Conservation (phyloP, 805 yeast genomes). For the Wickerhamiella domercqiae region DNA sequence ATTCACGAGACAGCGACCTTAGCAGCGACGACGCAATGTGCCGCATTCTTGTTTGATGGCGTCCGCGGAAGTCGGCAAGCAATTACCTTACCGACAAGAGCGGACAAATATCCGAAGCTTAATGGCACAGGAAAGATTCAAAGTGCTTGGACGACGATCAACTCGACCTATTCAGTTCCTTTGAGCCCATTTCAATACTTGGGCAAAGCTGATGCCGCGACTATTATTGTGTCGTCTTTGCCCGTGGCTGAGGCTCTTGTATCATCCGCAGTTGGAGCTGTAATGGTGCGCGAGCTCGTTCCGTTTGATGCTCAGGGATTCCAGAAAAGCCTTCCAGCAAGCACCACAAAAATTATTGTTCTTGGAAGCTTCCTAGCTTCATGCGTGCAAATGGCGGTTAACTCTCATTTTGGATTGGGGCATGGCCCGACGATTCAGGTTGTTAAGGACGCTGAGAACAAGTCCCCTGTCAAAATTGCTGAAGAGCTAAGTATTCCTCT, state of each 20-base stretch:
- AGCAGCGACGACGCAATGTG: constrained; percentile 44
- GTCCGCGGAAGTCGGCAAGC: constrained; percentile 42
- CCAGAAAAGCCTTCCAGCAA: constrained; percentile 38
- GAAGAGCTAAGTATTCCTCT: constrained; percentile 31
- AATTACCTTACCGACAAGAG: constrained; percentile 1
- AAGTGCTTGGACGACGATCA: constrained; percentile 31
- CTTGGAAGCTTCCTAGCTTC: constrained; percentile 44
- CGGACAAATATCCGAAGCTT: not conserved
- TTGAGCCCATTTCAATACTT: constrained; percentile 53
- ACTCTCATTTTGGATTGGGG: constrained; percentile 15
- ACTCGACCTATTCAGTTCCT: constrained; percentile 36
- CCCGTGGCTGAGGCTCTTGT: constrained; percentile 34
- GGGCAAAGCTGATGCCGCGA: constrained; percentile 47
- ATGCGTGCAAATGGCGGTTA: constrained; percentile 39
- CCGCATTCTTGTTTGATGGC: constrained; percentile 71
- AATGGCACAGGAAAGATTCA: constrained; percentile 2
- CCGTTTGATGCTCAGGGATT: constrained; percentile 62
- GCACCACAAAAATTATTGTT: constrained; percentile 48
- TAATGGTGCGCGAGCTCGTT: constrained; percentile 60
- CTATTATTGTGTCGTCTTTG: constrained; percentile 68
- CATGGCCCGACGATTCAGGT: constrained; percentile 20
- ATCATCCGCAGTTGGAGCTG: constrained; percentile 44
- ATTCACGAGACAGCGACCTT: constrained; percentile 34
- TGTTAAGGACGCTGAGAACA: constrained; percentile 32
- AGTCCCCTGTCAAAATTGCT: constrained; percentile 47